These are phyloP conservation scores for Pseudogymnoascus sp. DNA, from an alignment of 2,329 filamentous ascomycete species.

Conservation along the genomic window DNA sequence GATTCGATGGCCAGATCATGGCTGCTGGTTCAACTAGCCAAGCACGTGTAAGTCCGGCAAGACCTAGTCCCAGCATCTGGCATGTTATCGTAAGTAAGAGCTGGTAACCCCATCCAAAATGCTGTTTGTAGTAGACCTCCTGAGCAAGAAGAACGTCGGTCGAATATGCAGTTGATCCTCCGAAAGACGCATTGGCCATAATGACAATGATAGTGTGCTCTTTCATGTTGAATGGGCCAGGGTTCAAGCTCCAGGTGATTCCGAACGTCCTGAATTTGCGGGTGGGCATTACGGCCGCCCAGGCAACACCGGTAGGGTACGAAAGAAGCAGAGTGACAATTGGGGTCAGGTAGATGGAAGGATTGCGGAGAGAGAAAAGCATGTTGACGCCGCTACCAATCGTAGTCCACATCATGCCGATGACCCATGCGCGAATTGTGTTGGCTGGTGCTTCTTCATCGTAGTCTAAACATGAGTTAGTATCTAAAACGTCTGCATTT, in stretches of 20 bases:
- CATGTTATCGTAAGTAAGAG: conserved; percentile 52
- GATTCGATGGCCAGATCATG: conserved; percentile 56
- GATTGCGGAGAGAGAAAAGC: conserved; percentile 25
- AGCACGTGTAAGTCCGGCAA: conserved; percentile 51
- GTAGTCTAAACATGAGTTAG: conserved; percentile 28
- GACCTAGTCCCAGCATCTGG: conserved; percentile 55
- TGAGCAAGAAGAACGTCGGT: conserved; percentile 69
- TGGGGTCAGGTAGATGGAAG: conserved; percentile 35
- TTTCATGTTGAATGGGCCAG: conserved; percentile 63
- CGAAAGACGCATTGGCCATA: conserved; percentile 38
- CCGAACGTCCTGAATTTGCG: conserved; percentile 40
- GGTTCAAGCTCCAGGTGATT: conserved; percentile 50
- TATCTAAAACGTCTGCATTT: conserved; percentile 33
- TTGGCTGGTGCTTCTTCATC: conserved; percentile 59
- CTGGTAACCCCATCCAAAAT: conserved; percentile 54
- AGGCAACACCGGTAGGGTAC: conserved; percentile 47
- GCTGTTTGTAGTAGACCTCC: conserved; percentile 63
- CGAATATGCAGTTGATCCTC: conserved; percentile 44
- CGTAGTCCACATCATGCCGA: conserved; percentile 16
- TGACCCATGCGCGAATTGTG: conserved; percentile 56
- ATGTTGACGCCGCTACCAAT: conserved; percentile 22
- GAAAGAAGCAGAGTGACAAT: conserved; percentile 25
- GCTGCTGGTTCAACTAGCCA: conserved; percentile 53
- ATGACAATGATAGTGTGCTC: conserved; percentile 62
- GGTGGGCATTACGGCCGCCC: conserved; percentile 37